Percentiles rank a stretch among this genome's conserved stretches.
Evolutionary conservation across 768 basidiomycete genomes (phyloP).

Genomic region (Solioccasus polychromus): DNA sequence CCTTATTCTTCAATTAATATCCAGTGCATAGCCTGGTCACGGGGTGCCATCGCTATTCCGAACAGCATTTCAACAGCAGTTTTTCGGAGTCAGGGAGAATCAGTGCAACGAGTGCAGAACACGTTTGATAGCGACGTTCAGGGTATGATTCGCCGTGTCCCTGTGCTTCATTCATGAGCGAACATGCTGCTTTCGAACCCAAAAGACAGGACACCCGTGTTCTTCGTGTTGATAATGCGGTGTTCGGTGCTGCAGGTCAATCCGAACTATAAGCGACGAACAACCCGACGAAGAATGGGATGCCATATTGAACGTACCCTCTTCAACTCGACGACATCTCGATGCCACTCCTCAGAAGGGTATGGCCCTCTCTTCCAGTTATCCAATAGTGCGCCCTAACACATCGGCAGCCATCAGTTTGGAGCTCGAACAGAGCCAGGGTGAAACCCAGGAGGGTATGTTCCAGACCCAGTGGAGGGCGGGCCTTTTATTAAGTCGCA

Average conservation of each 20-base stretch:
- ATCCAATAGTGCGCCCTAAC: background rate
- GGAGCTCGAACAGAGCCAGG: background rate
- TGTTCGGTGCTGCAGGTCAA: slow-evolving; percentile 3
- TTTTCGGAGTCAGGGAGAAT: background rate
- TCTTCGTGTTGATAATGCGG: no score
- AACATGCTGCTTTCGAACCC: background rate
- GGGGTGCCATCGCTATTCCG: background rate
- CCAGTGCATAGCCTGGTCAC: slow-evolving; percentile 3
- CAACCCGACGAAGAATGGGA: no score
- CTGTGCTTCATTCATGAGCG: background rate
- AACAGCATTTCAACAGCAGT: no score
- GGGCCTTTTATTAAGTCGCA: background rate
- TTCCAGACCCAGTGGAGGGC: background rate
- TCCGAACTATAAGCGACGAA: slow-evolving; percentile 10
- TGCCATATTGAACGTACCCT: background rate
- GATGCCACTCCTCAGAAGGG: slow-evolving; percentile 6
- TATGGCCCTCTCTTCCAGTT: background rate
- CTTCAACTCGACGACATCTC: background rate
- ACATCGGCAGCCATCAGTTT: slow-evolving; percentile 3
- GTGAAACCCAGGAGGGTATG: slow-evolving; percentile 8
- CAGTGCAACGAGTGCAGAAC: slow-evolving; percentile 1
- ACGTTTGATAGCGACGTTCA: background rate
- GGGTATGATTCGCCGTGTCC: background rate
- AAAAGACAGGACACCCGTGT: background rate
- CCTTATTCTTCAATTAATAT: background rate